Base-by-base conservation (phyloP, 108 stramenopile genomes). In the Stephanodiscus triporus region DNA sequence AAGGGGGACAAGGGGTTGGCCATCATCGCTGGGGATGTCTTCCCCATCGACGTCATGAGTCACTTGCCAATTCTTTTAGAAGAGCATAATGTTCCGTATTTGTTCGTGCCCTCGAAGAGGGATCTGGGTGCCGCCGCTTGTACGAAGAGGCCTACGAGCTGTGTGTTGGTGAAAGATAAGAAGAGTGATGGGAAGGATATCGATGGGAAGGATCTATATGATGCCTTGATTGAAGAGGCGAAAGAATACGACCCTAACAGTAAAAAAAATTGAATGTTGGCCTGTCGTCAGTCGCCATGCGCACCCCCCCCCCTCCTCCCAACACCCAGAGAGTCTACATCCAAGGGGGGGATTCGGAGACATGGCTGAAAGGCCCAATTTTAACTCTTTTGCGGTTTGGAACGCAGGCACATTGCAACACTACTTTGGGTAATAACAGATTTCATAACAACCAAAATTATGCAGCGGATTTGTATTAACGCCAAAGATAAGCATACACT, bases 1-100 rank as follows among this genome's bases (percentile, higher is more conserved):
- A 98, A 99, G 83, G 97, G 97, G 9, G 95, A 95, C 43, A 95
- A 84, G 62, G 99, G 99, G 11, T 50, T 98, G 49, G 95, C 94
- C 9, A 89, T 99, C 27, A 68, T 99, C 49, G 99, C 99, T 2
- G 99, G 98, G 11, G 99, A 99, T 83, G 98, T 99, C 66, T 97
- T 87, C 66, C 99, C 99, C 26, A 82, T 99, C 50, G 99, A 99
- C 74, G 98, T 99, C 17, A 95, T 98, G 57, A 84, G 86, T 37
- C 98, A 98, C 84, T 76, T 99, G 9, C 98, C 99, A 0, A 70
- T 97, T 26, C 59, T 97, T 68, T 84, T 98, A 65, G 99, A 99
- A 72, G 99, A 99, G 83, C 82, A 87, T 50, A 84, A 94, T 63
- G 85, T 99, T 16, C 96, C 96, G 10, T 99, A 99, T 84, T 64